Conservation (phyloP, 1,284 basidiomycete genomes). For the Ceratorhiza oryzae-sativae region DNA sequence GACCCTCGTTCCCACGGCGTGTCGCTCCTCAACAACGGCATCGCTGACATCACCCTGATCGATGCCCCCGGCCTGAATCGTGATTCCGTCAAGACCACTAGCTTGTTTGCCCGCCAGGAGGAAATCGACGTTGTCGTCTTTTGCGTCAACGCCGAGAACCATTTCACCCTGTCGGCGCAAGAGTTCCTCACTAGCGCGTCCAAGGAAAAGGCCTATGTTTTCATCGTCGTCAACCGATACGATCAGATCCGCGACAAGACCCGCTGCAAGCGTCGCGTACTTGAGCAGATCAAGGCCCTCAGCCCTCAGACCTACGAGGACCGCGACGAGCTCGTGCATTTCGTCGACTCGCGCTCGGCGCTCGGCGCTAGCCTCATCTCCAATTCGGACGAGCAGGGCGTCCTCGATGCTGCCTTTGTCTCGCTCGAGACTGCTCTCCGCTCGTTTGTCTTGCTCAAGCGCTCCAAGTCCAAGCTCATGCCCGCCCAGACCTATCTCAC, state of each 20-base stretch:
- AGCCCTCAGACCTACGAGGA: conserved; percentile 93
- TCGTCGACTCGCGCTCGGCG: conserved; percentile 88
- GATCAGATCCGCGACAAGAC: conserved; percentile 96
- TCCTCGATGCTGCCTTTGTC: conserved; percentile 68
- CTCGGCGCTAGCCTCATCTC: conserved; percentile 56
- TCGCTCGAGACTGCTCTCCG: conserved; percentile 91
- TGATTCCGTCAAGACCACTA: conserved; percentile 95
- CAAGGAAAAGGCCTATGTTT: conserved; percentile 97
- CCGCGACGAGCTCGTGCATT: conserved; percentile 94
- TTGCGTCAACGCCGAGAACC: conserved; percentile 97
- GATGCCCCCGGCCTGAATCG: conserved; percentile 98
- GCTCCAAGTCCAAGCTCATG: conserved; percentile 93
- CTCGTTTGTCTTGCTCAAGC: conserved; percentile 95
- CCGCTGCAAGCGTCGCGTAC: conserved; percentile 86
- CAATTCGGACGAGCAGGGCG: conserved; percentile 46
- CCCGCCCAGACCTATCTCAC: conserved; percentile 94
- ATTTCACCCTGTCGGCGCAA: conserved; percentile 95
- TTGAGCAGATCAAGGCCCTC: conserved; percentile 94
- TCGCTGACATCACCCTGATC: conserved; percentile 97
- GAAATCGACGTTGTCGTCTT: conserved; percentile 99
- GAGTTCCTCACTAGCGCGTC: conserved; percentile 95
- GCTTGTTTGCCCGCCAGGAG: conserved; percentile 94
- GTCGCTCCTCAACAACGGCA: conserved; percentile 93
- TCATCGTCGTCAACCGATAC: conserved; percentile 99
- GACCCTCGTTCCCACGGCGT: conserved; percentile 75